phyloP scores from a whole-genome alignment of 2,329 filamentous ascomycete species.

The Chaetothyriales sp. region DNA sequence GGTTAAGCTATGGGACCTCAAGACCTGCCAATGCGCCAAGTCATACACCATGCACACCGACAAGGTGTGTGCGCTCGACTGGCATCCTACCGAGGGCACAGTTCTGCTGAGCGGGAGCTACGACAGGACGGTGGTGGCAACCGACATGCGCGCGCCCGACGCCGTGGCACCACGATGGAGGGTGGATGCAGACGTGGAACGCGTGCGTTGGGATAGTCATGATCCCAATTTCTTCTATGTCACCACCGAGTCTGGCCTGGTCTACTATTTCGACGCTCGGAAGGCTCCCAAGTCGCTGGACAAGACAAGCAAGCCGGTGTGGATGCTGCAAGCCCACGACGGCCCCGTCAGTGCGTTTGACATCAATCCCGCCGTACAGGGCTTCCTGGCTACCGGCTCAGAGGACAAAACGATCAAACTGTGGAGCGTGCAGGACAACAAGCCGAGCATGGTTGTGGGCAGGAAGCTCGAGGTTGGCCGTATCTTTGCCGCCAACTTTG shows the following conservation, averaged over 20 bases:
- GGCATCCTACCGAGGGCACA: conserved; percentile 79
- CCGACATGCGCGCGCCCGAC: conserved; percentile 88
- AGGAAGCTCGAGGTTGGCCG: conserved; percentile 88
- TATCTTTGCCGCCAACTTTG: conserved; percentile 83
- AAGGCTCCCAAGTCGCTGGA: conserved; percentile 41
- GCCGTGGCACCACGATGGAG: conserved; percentile 73
- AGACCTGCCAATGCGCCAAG: conserved; percentile 83
- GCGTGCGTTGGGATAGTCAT: conserved; percentile 83
- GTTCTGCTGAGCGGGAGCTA: conserved; percentile 87
- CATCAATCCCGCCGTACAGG: conserved; percentile 77
- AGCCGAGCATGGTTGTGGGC: conserved; percentile 79
- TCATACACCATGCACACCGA: conserved; percentile 93
- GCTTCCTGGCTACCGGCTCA: conserved; percentile 84
- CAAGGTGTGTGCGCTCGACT: conserved; percentile 92
- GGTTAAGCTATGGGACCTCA: conserved; percentile 93
- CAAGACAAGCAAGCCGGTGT: conserved; percentile 66
- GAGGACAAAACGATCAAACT: conserved; percentile 93
- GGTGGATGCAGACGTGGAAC: conserved; percentile 91
- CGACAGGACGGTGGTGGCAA: conserved; percentile 84
- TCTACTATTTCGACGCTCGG: conserved; percentile 84
- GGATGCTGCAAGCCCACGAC: conserved; percentile 93
- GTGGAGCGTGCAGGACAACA: conserved; percentile 74
- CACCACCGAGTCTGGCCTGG: conserved; percentile 77
- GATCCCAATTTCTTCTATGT: conserved; percentile 89
- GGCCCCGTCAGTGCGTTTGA: conserved; percentile 85